Evolutionary conservation across 495 filamentous ascomycete genomes (phyloP).

Genomic region (Ramalina peruviana): DNA sequence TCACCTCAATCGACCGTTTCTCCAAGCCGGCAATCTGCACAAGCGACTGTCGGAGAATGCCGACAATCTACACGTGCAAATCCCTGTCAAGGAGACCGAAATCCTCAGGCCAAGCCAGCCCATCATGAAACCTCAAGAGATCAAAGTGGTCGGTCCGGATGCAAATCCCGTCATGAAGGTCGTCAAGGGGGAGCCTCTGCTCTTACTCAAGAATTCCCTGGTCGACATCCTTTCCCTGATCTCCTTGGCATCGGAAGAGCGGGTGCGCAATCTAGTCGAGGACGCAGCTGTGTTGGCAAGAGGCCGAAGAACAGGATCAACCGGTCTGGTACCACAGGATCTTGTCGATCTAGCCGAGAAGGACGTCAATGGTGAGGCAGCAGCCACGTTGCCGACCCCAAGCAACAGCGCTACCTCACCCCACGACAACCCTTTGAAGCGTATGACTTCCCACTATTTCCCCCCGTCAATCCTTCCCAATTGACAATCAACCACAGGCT

Average conservation of each 20-base stretch:
- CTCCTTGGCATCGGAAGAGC: constrained; percentile 61
- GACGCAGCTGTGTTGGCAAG: constrained; percentile 52
- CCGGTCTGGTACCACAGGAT: constrained; percentile 54
- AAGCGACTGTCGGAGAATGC: constrained; percentile 36
- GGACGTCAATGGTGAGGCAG: constrained; percentile 23
- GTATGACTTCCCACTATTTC: constrained; percentile 26
- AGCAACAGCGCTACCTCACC: constrained; percentile 31
- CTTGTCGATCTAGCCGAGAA: constrained; percentile 50
- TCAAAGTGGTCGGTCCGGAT: constrained; percentile 12
- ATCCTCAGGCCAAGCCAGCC: constrained; percentile 34
- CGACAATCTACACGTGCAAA: constrained; percentile 29
- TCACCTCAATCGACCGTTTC: constrained; percentile 45
- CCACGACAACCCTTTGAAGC: constrained; percentile 43
- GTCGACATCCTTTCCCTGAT: constrained; percentile 63
- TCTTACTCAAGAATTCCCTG: constrained; percentile 50
- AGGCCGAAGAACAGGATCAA: constrained; percentile 53
- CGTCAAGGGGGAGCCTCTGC: constrained; percentile 43
- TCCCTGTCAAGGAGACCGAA: constrained; percentile 47
- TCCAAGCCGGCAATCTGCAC: constrained; percentile 34
- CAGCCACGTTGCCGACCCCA: constrained; percentile 14
- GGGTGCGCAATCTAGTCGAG: constrained; percentile 52
- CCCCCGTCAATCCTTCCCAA: constrained; percentile 9
- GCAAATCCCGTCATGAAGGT: constrained; percentile 37
- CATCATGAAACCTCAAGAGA: constrained; percentile 9
- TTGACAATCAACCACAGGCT: constrained; percentile 18